Evolutionary conservation across 1,139 yeast genomes (phyloP), one percentile per base, ranked within the genome.

Genomic region (Geotrichum bryndzae): DNA sequence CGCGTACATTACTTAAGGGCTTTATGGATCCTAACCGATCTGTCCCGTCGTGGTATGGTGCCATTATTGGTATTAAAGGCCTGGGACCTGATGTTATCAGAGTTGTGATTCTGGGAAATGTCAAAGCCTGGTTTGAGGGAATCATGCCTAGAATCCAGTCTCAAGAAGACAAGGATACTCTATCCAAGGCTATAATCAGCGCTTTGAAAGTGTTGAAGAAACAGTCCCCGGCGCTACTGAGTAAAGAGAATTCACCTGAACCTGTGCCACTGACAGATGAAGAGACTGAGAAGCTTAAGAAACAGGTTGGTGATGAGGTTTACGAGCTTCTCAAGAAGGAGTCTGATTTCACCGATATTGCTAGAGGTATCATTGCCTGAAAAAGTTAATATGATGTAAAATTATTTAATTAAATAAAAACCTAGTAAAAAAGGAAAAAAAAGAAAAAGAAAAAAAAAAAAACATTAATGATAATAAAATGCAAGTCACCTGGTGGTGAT

Each of bases 11-110:
- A 63, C 79, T 95, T 63, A 85, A 96, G 68, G 97, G 97, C 0
- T 88, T 95, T 67, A 80, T 95, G 74, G 97, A 94, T 67, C 79
- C 83, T 22, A 79, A 86, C 4, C 82, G 90, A 68, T 94, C 94
- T 1, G 82, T 88, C 13, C 96, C 97, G 1, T 90, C 98, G 0
- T 91, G 91, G 67, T 94, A 88, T 69, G 99, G 99, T 53, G 88
- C 98, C 3, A 83, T 95, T 56, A 82, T 85, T 57, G 99, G 98
- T 2, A 82, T 94, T 70, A 83, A 83, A 63, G 90, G 88, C 35
- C 77, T 95, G 73, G 99, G 98, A 1, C 80, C 85, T 15, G 99
- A 95, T 74, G 96, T 95, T 8, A 84, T 94, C 50, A 84, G 96
- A 66, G 87, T 94, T 57, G 84, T 90, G 0, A 80, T 95, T 63